Evolutionary conservation across 2,329 filamentous ascomycete species (phyloP).

Genomic region (Pseudogymnoascus pannorum): DNA sequence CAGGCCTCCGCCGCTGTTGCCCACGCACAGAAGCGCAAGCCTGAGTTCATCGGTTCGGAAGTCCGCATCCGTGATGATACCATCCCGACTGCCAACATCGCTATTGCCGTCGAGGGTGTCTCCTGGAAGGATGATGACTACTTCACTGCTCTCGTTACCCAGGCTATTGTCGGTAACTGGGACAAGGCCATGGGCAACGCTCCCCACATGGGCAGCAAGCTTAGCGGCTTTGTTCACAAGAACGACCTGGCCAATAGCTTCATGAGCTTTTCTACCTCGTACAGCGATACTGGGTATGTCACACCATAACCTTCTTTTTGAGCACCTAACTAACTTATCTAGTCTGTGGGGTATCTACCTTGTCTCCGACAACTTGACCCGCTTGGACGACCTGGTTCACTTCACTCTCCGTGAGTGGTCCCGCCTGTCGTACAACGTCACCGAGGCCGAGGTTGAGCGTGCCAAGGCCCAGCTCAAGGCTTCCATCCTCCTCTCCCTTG

Average conservation of each 20-base stretch:
- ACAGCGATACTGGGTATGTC: constrained; percentile 94
- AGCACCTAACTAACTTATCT: constrained; percentile 30
- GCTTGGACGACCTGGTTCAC: constrained; percentile 92
- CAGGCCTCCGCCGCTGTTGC: constrained; percentile 65
- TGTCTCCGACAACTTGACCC: constrained; percentile 79
- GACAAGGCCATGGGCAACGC: constrained; percentile 98
- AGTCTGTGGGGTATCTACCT: constrained; percentile 99
- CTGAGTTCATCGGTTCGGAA: constrained; percentile 95
- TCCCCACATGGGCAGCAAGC: constrained; percentile 95
- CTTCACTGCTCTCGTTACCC: constrained; percentile 94
- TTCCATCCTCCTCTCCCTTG: constrained; percentile 90
- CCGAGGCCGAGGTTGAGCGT: constrained; percentile 86
- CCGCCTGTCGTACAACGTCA: constrained; percentile 82
- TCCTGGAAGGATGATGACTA: constrained; percentile 99
- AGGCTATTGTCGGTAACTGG: constrained; percentile 99
- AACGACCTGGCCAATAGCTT: constrained; percentile 98
- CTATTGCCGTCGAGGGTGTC: constrained; percentile 97
- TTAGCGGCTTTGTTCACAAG: constrained; percentile 89
- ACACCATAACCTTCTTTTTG: not conserved
- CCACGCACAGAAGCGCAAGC: constrained; percentile 67
- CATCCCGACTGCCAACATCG: constrained; percentile 93
- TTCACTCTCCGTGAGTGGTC: constrained; percentile 98
- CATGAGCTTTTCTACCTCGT: constrained; percentile 99
- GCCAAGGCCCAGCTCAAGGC: constrained; percentile 99
- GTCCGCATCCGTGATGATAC: constrained; percentile 93